Base-by-base conservation (phyloP, 257 asterid genomes). In the Cinchona pubescens region DNA sequence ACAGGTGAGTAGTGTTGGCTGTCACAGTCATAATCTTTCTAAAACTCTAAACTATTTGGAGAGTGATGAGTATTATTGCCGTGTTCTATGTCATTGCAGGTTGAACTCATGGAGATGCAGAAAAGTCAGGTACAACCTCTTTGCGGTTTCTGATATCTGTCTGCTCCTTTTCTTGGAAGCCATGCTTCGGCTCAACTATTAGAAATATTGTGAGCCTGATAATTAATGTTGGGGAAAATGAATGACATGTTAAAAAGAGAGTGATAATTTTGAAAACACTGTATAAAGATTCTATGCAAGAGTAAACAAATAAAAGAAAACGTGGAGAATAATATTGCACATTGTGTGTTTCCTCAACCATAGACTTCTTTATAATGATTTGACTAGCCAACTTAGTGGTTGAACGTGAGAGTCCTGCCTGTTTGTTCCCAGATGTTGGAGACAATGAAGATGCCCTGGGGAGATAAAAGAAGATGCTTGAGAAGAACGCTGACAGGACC, bases 401-500 rank as follows among this genome's bases (percentile, higher is more conserved):
- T 34, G 61, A 58, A 42, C 27, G 4, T 34, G 61, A 58, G 42
- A 23, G 4, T 43, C 70, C 25, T 45, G 5, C 51, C 62, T 43
- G 11, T 79, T 40, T 69, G 66, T 42, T 55, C 11, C 29, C 83
- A 90, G 97, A 72, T 87, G 65, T 53, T 85, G 85, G 98, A 93
- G 78, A 77, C 81, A 0, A 67, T 78, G 85, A 77, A 76, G 73
- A 85, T 76, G 79, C 88, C 89, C 1, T 40, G 84, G 81, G 91
- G 90, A 53, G 89, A 82, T 53, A 90, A 87, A 79, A 73, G 81
- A 61, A 73, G 78, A 77, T 79, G 96, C 89, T 83, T 93, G 89
- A 82, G 96, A 71, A 88, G 98, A 86, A 88, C 97, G 16, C 51
- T 86, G 79, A 91, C 97, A 11, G 97, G 98, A 72, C 98, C 95